A percentile compares a stretch with the other conserved stretches of the same genome.
Conservation (phyloP, 2,329 filamentous ascomycete species). For the Neophaeococcomyces aloes region DNA sequence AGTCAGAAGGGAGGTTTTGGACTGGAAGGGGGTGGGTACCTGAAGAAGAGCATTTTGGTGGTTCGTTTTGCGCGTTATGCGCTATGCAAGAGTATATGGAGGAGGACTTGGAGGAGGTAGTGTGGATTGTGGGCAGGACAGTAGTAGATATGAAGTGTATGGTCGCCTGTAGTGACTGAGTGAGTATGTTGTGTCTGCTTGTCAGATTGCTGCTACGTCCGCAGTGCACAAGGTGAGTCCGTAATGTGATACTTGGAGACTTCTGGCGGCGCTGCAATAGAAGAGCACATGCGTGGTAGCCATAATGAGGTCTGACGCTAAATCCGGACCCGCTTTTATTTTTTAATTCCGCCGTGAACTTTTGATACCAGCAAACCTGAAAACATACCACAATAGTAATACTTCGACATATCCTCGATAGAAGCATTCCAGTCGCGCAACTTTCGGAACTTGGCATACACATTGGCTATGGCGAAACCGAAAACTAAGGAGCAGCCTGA, state of each 20-base stretch:
- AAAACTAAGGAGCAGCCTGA: not conserved
- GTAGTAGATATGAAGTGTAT: too few species aligned
- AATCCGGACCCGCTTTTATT: constrained; percentile 6
- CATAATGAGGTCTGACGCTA: too few species aligned
- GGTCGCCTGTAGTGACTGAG: too few species aligned
- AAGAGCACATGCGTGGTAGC: too few species aligned
- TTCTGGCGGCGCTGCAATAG: too few species aligned
- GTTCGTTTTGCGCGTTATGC: too few species aligned
- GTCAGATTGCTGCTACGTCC: not conserved
- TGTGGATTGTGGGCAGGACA: not conserved
- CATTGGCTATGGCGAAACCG: constrained; percentile 1
- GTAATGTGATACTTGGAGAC: too few species aligned
- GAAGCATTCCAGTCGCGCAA: too few species aligned
- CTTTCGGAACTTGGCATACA: too few species aligned
- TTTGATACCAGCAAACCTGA: not conserved
- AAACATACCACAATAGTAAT: too few species aligned
- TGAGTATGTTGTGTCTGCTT: not conserved
- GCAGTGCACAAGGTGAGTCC: not conserved
- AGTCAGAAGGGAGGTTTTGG: not conserved
- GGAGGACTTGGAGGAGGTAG: not conserved
- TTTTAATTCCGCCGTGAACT: constrained; percentile 1
- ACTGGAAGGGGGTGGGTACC: not conserved
- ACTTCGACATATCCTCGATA: too few species aligned
- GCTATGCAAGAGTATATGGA: too few species aligned
- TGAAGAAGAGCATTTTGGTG: constrained; percentile 8